Conservation (phyloP, 345 rosid genomes). For the Citrus reticulata region DNA sequence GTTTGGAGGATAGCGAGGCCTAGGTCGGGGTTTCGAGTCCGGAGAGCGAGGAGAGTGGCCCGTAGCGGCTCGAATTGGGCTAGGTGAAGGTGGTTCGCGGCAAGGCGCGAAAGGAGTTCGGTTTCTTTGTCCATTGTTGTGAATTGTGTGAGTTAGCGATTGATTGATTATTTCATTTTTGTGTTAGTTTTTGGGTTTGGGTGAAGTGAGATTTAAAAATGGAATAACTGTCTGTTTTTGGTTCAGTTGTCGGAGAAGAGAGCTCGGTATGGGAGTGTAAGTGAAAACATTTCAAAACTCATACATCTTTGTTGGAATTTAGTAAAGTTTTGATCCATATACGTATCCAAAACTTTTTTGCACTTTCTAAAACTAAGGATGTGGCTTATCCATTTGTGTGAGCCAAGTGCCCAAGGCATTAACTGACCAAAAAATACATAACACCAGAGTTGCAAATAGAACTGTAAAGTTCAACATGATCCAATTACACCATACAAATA, state of each 20-base stretch:
- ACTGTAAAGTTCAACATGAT: too few relatives aligned
- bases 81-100: slow-evolving; percentile 83
- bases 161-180: background rate
- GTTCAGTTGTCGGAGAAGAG: background rate
- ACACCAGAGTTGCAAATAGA: too few relatives aligned
- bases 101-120: slow-evolving; percentile 75
- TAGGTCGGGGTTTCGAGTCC: slow-evolving; percentile 61
- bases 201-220: background rate
- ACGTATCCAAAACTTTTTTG: too few relatives aligned
- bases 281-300: too few relatives aligned
- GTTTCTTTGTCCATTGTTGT: slow-evolving; percentile 71
- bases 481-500: too few relatives aligned
- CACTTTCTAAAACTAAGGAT: too few relatives aligned
- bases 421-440: too few relatives aligned
- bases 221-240: background rate
- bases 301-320: too few relatives aligned
- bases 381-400: too few relatives aligned
- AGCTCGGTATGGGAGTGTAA: too few relatives aligned
- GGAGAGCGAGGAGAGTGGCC: slow-evolving; percentile 73
- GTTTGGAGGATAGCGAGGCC: slow-evolving; percentile 69
- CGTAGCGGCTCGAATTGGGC: slow-evolving; percentile 94
- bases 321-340: too few relatives aligned
- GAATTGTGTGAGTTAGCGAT: background rate
- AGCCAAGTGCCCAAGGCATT: too few relatives aligned
- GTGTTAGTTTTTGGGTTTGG: background rate